These are phyloP conservation scores for Dentipellis sp. DNA, from an alignment of 768 basidiomycete species.

Conservation along the genomic window DNA sequence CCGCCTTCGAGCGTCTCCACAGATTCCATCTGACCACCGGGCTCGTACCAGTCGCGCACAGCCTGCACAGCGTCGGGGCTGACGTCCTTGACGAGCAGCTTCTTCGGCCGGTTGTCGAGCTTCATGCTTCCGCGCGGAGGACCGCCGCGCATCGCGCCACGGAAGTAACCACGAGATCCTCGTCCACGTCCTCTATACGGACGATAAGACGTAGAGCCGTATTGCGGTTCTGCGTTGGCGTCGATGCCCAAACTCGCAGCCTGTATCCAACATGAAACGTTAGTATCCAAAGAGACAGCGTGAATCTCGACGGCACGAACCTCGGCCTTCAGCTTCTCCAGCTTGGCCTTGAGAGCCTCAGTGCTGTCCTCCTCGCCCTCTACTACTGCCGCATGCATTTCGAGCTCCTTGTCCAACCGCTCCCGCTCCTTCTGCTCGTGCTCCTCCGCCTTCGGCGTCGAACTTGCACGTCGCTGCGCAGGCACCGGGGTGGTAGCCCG, in stretches of 20 bases:
- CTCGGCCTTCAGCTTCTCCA: constrained; percentile 75
- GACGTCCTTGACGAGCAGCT: constrained; percentile 65
- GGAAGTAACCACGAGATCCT: constrained; percentile 49
- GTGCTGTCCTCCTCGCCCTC: constrained; percentile 45
- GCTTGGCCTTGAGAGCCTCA: constrained; percentile 63
- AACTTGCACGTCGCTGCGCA: constrained; percentile 17
- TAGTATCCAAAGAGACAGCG: neutral
- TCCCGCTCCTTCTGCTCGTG: constrained; percentile 52
- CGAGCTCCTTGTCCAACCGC: constrained; percentile 76
- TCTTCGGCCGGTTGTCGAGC: constrained; percentile 83
- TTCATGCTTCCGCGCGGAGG: constrained; percentile 70
- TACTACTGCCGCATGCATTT: constrained; percentile 43
- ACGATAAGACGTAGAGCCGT: constrained; percentile 22
- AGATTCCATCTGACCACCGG: constrained; percentile 61
- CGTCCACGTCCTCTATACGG: constrained; percentile 60
- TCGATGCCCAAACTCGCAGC: constrained; percentile 66
- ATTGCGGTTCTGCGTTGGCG: constrained; percentile 27
- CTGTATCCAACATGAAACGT: constrained; percentile 23
- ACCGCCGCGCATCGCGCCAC: constrained; percentile 56
- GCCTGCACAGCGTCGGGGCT: constrained; percentile 44
- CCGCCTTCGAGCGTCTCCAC: constrained; percentile 46
- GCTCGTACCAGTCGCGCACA: constrained; percentile 81
- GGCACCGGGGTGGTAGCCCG: constrained; percentile 20
- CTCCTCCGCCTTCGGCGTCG: constrained; percentile 28
- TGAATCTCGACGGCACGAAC: constrained; percentile 28